Conservation (phyloP, 306 rosid genomes). For the Prinsepia uniflora region DNA sequence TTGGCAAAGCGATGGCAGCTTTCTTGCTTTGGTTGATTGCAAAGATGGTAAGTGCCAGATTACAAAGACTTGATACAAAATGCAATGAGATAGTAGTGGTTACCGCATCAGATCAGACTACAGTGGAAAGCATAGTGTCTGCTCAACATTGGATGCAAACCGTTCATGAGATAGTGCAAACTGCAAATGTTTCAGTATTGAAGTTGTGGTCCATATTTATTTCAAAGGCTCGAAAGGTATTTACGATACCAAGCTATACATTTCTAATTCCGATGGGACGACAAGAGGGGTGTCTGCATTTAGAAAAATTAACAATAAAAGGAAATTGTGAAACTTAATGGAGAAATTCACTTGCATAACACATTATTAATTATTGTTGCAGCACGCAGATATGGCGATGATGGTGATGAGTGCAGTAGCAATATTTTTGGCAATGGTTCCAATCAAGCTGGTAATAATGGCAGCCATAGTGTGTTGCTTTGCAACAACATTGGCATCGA, state of each 20-base stretch:
- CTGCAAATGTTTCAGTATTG: slow-evolving; percentile 59
- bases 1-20: slow-evolving; percentile 66
- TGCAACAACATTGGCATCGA: slow-evolving; percentile 38
- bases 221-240: slow-evolving; percentile 82
- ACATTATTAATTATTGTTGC: slow-evolving; percentile 17
- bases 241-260: background rate
- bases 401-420: slow-evolving; percentile 48
- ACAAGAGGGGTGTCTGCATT: too few relatives aligned
- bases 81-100: slow-evolving; percentile 64
- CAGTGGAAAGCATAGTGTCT: slow-evolving; percentile 73
- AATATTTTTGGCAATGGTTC: slow-evolving; percentile 52
- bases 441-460: slow-evolving; percentile 62
- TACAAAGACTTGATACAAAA: slow-evolving; percentile 29
- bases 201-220: slow-evolving; percentile 72
- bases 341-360: background rate
- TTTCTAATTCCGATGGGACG: too few relatives aligned
- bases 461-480: slow-evolving; percentile 44
- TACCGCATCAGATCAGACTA: slow-evolving; percentile 49
- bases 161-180: slow-evolving; percentile 55
- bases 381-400: slow-evolving; percentile 77
- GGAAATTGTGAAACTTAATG: background rate
- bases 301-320: too few relatives aligned
- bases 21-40: slow-evolving; percentile 55
- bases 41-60: slow-evolving; percentile 60
- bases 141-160: slow-evolving; percentile 76